Base-by-base conservation (phyloP, 1,139 yeast genomes). In the Blastobotrys arbuscula region DNA sequence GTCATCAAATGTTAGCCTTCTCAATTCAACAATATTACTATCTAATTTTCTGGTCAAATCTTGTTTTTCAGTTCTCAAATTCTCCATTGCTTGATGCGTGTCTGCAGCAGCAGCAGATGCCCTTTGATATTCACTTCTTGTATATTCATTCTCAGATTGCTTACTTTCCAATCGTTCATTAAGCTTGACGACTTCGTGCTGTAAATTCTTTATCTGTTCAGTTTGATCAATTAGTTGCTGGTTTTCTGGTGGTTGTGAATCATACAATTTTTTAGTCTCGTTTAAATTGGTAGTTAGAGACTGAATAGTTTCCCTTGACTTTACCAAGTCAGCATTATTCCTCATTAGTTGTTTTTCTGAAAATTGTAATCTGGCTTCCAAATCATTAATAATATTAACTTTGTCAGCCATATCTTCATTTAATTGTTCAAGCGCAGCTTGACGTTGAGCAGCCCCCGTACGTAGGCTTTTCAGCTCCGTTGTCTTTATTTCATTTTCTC, bases 71-170 rank as follows among this genome's bases (percentile, higher is more conserved):
- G 59, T 59, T 38, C 66, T 60, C n/a, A 73, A 56, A 1, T 59
- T 64, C 2, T 59, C 62, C 6, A 78, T 70, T 47, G 75, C 77
- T 1, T 59, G 57, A 2, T 67, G 64, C 0, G 85, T 77, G 15
- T 81, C 87, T 6, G 64, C 65, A 0, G 79, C 76, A 0, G 90
- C 77, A 6, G 69, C 65, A 2, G 71, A 61, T 0, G 94, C 87
- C 52, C 81, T 77, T 44, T 73, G 73, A 48, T 81, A 77, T 63
- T 89, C 95, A 36, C 71, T 72, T 9, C 72, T 66, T 79, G 84
- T 83, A 62, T 85, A 88, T 47, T 71, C 77, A 50, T 74, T 77
- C 58, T 88, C 96, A 31, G 66, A 73, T 62, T 49, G 64, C 57
- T 66, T 71, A 60, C 63, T 73, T 49, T 59, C 72, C 48, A 53